Evolutionary conservation across 768 basidiomycete genomes (phyloP), one percentile per base, ranked within the genome.

Genomic region (Suillus hirtellus): DNA sequence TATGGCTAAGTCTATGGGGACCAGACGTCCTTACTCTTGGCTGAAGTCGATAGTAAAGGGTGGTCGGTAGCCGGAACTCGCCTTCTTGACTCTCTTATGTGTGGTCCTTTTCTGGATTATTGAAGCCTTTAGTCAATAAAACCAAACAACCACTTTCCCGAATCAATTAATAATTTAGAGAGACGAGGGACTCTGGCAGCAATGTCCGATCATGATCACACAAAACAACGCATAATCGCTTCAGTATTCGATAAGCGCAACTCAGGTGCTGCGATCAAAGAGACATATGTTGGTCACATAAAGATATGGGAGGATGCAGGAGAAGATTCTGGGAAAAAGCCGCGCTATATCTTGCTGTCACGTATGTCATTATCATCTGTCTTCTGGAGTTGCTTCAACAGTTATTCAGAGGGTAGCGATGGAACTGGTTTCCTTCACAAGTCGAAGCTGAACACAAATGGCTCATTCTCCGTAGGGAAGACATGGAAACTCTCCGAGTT

Each of bases 401-500:
- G 17, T 12, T 21, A 56, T 52, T 21, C 70, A 91, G 90, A 88
- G 78, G 80, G 87, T 4, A 78, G 73, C 64, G 84, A 84, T 67
- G 86, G 87, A 31, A 76, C 80, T 54, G 89, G 89, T 1, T 86
- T 88, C 73, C 85, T 99, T 21, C 96, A 99, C 84, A 99, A 99
- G 78, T 95, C 96, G 1, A 99, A 99, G 78, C 79, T 93, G 67
- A 99, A 99, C 73, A 88, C 89, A 49, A 99, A 98, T 72, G 90
- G 92, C 40, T 85, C 93, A 0, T 99, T 96, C 76, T 97, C 95
- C 9, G 93, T 99, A 55, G 97, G 97, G 7, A 99, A 99, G 80
- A 94, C 96, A 1, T 99, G 97, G 97, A 84, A 80, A 64, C 77
- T 99, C 56, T 74, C 86, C 47, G 96, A 98, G 75, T 81, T 99